Evolutionary conservation across 495 filamentous ascomycete species (phyloP).

Genomic region (Chaetomium fimeti): DNA sequence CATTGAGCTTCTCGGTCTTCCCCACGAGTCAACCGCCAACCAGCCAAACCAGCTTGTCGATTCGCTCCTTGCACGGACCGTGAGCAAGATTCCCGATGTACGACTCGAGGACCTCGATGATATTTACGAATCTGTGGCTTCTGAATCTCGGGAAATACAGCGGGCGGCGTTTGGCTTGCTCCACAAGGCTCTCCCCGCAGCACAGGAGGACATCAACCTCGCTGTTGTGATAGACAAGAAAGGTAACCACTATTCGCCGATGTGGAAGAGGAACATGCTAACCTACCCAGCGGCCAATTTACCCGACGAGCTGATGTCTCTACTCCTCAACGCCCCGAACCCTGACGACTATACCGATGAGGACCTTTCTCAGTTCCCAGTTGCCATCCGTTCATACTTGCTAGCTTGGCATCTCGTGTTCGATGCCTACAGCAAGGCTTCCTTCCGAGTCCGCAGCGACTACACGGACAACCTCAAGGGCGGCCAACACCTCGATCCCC

Average conservation of each 20-base stretch:
- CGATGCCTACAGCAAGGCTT: constrained; percentile 77
- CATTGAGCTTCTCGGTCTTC: constrained; percentile 58
- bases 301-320: constrained; percentile 67
- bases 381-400: constrained; percentile 68
- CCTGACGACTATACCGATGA: constrained; percentile 48
- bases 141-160: constrained; percentile 71
- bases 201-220: constrained; percentile 80
- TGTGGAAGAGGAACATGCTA: background rate
- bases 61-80: constrained; percentile 61
- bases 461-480: constrained; percentile 76
- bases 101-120: constrained; percentile 51
- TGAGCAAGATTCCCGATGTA: constrained; percentile 53
- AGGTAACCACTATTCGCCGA: constrained; percentile 27
- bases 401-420: constrained; percentile 89
- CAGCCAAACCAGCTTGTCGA: constrained; percentile 59
- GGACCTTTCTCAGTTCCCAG: constrained; percentile 52
- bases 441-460: constrained; percentile 73
- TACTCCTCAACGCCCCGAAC: constrained; percentile 56
- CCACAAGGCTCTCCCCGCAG: constrained; percentile 68
- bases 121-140: constrained; percentile 61
- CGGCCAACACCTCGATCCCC: constrained; percentile 61
- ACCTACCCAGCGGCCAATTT: constrained; percentile 52
- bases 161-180: constrained; percentile 77
- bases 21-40: constrained; percentile 34
- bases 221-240: constrained; percentile 75